phyloP scores from a whole-genome alignment of 192 early-diverging fungal genomes.

The Coemansia sp. region DNA sequence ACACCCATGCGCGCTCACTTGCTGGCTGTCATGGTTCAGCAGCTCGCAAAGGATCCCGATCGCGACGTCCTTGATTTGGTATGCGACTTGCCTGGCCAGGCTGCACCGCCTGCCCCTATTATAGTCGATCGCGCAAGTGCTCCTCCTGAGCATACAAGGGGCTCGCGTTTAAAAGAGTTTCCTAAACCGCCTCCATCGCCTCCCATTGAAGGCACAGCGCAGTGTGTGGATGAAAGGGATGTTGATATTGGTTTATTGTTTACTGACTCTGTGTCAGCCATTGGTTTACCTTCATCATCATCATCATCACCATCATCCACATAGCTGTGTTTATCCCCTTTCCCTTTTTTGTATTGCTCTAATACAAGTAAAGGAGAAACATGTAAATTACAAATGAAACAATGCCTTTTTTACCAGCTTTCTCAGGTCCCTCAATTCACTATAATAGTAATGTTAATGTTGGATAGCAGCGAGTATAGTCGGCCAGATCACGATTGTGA shows the following conservation, averaged over 20 bases:
- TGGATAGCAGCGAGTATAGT: no score
- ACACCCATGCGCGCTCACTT: conserved; percentile 54
- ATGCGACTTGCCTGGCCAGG: conserved; percentile 26
- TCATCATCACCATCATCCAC: not conserved
- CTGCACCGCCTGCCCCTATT: not conserved
- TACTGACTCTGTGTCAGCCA: not conserved
- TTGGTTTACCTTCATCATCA: not conserved
- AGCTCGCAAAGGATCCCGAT: conserved; percentile 41
- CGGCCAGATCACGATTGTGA: no score
- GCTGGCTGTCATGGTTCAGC: conserved; percentile 45
- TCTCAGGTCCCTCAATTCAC: no score
- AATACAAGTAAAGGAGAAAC: no score
- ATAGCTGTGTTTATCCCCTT: no score
- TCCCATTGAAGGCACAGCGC: not conserved
- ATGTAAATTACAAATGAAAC: no score
- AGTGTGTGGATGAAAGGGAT: not conserved
- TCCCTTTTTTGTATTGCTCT: not conserved
- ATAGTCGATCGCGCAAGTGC: not conserved
- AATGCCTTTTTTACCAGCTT: no score
- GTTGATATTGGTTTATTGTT: not conserved
- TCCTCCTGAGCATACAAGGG: not conserved
- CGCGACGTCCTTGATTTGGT: conserved; percentile 49
- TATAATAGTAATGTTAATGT: no score
- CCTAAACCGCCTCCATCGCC: not conserved
- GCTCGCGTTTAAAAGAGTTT: not conserved